phyloP scores from a whole-genome alignment of 23 red algal genomes.

The Gracilaria gracilis region DNA sequence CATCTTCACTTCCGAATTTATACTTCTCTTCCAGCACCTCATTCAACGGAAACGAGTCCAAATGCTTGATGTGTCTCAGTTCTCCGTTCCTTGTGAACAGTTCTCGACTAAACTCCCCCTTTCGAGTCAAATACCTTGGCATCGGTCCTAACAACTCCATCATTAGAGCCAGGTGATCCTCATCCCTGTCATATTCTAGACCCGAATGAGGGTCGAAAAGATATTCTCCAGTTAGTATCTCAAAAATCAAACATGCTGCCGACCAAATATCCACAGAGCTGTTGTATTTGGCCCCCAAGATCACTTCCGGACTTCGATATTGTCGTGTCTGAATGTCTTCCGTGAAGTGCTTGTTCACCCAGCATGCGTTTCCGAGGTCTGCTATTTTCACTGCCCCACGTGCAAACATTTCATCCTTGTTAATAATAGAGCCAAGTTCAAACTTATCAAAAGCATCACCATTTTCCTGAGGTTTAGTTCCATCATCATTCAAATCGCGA shows the following conservation, averaged over 20 bases:
- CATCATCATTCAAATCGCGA: background rate
- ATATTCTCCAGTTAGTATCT: slow-evolving; percentile 97
- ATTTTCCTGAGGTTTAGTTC: background rate
- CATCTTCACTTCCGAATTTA: slow-evolving; percentile 68
- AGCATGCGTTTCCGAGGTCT: slow-evolving; percentile 99
- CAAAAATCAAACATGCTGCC: slow-evolving; percentile 94
- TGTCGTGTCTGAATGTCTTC: slow-evolving; percentile 98
- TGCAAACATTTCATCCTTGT: slow-evolving; percentile 73
- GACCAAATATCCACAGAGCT: slow-evolving; percentile 98
- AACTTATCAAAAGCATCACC: slow-evolving; percentile 24
- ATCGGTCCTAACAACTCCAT: slow-evolving; percentile 93
- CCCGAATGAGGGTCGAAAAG: slow-evolving; percentile 96
- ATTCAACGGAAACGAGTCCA: slow-evolving; percentile 73
- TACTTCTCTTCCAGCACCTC: slow-evolving; percentile 89
- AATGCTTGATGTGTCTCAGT: slow-evolving; percentile 70
- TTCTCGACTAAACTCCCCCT: slow-evolving; percentile 79
- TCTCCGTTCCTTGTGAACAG: slow-evolving; percentile 81
- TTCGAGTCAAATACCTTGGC: slow-evolving; percentile 71
- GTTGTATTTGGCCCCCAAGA: slow-evolving; percentile 90
- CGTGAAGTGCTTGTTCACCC: slow-evolving; percentile 93
- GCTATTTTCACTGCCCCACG: slow-evolving; percentile 84
- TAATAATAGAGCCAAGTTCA: slow-evolving; percentile 45
- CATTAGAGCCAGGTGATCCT: slow-evolving; percentile 95
- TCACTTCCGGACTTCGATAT: slow-evolving; percentile 95
- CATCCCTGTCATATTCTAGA: slow-evolving; percentile 85